Percentiles rank a stretch among this genome's conserved stretches.
phyloP scores from a whole-genome alignment of 441 rosid species.

The Manihot esculenta region DNA sequence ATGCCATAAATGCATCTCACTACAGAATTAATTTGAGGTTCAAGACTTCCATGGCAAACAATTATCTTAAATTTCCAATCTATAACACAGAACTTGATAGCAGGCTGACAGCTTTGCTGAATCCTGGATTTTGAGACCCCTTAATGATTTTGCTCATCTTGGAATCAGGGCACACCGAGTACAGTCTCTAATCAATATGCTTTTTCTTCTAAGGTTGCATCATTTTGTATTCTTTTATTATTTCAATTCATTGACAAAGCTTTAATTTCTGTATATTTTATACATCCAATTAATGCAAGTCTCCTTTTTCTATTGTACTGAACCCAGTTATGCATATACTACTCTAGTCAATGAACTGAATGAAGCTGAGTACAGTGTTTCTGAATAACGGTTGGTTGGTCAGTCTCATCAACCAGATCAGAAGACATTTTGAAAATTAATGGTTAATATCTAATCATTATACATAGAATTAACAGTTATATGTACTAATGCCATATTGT shows the following conservation, averaged over 20 bases:
- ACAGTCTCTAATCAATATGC: constrained; percentile 3
- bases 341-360: no score
- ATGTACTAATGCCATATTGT: no score
- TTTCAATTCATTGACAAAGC: constrained; percentile 12
- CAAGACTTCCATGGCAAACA: background rate
- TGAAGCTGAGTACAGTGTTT: no score
- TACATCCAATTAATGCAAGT: constrained; percentile 9
- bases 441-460: no score
- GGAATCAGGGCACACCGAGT: constrained; percentile 11
- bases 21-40: constrained; percentile 4
- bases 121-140: constrained; percentile 21
- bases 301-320: background rate
- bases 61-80: background rate
- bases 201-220: constrained; percentile 10
- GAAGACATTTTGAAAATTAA: no score
- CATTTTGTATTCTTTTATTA: constrained; percentile 21
- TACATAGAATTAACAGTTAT: no score
- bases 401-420: no score
- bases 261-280: constrained; percentile 14
- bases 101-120: background rate
- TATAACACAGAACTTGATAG: background rate
- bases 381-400: no score
- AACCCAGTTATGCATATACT: background rate
- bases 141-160: constrained; percentile 9
- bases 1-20: constrained; percentile 34